Evolutionary conservation across 768 basidiomycete genomes (phyloP).

Genomic region (Hypholoma fasciculare): DNA sequence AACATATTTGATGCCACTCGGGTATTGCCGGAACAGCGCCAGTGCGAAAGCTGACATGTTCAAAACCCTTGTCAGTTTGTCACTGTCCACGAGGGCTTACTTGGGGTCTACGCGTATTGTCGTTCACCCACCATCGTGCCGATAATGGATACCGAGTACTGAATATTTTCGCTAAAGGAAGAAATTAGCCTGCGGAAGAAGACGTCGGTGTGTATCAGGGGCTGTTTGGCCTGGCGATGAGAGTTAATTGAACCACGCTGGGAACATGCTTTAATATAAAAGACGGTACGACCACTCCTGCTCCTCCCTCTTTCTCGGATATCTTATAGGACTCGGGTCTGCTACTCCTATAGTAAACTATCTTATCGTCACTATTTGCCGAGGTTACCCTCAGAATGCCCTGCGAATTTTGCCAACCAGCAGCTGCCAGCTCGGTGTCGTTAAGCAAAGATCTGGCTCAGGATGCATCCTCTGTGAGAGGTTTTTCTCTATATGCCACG

Average conservation of each 20-base stretch:
- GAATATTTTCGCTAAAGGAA: background rate
- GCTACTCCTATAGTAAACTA: too few species aligned
- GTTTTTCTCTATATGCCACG: background rate
- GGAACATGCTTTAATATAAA: slow-evolving; percentile 8
- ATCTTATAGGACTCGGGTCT: background rate
- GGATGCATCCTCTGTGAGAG: background rate
- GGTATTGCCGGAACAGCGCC: too few species aligned
- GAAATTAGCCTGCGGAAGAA: too few species aligned
- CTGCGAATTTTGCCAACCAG: background rate
- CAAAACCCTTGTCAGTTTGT: too few species aligned
- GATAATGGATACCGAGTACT: background rate
- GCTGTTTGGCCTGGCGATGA: background rate
- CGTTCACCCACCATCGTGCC: too few species aligned
- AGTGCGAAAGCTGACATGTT: too few species aligned
- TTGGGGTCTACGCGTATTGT: too few species aligned
- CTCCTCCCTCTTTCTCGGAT: background rate
- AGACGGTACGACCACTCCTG: background rate
- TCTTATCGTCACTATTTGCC: too few species aligned
- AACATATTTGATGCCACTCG: too few species aligned
- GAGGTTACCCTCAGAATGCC: background rate
- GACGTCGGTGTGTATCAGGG: too few species aligned
- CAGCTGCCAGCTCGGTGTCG: background rate
- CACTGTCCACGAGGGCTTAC: too few species aligned
- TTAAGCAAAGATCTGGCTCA: background rate
- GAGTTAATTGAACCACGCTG: slow-evolving; percentile 8